Evolutionary conservation across 371 early-diverging fungal genomes (phyloP), one percentile per base, ranked within the genome.

Genomic region (Syncephalastrum sp.): DNA sequence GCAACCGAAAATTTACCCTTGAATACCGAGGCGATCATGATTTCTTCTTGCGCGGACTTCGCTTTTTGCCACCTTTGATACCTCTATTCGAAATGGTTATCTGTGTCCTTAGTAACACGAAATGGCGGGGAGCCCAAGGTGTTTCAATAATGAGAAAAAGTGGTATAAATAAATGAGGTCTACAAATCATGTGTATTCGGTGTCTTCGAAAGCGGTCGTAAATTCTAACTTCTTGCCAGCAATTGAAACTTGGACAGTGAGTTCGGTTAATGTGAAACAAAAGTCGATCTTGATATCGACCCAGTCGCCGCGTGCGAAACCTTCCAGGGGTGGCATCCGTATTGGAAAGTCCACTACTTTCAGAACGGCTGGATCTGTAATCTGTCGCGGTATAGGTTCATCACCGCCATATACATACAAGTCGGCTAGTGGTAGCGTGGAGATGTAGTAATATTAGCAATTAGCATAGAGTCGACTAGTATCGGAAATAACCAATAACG

Each of bases 271-370:
- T 12, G 58, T 57, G 56, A 68, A 63, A 5, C 60, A 51, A 41
- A 63, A 68, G 41, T 63, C 64, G 23, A 68, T 60, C 4, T 29
- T 53, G 6, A 68, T 46, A 50, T 68, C 62, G 4, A 68, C 59
- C 10, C 52, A 54, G 46, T 68, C 69, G 19, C 69, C 69, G 6
- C 14, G n/a, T 21, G 14, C 13, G 15, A 53, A 47, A 19, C 55
- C 56, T 12, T 33, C 47, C 25, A 68, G 51, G 42, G 17, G 16
- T 8, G 67, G 67, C 56, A 70, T 70, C 13, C 44, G 43, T 14
- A 79, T 68, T 3, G 75, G 75, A 44, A 79, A 73, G 23, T 75
- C 72, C 1, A 68, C 75, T 5, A 74, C 56, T 55, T 72, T 70
- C n/a, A 53, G 44, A 15, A 79, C 70, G n/a, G 72, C 79, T 0